Conservation (phyloP, 352 stramenopile genomes). For the Thraustochytrium striatum region DNA sequence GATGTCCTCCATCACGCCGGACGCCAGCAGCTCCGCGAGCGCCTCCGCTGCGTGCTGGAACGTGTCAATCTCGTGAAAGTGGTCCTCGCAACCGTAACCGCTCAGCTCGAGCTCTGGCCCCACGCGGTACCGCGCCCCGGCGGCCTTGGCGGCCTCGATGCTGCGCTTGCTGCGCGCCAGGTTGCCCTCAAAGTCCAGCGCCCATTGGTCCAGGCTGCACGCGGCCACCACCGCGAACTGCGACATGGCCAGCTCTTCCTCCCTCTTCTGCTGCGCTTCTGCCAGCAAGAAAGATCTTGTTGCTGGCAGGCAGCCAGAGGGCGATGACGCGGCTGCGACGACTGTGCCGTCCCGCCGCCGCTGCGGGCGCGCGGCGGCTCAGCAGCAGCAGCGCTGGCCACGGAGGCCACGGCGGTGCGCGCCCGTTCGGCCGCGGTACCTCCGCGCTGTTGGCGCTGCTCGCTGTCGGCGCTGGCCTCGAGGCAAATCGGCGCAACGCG, state of each 20-base stretch:
- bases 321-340: too few relatives aligned
- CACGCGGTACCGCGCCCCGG: slow-evolving; percentile 81
- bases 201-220: slow-evolving; percentile 98
- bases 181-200: slow-evolving; percentile 97
- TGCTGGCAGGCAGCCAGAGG: too few relatives aligned
- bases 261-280: too few relatives aligned
- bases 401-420: too few relatives aligned
- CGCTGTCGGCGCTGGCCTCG: too few relatives aligned
- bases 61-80: slow-evolving; percentile 97
- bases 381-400: too few relatives aligned
- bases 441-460: too few relatives aligned
- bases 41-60: slow-evolving; percentile 96
- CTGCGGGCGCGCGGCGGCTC: too few relatives aligned
- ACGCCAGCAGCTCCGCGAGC: slow-evolving; percentile 74
- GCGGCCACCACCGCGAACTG: slow-evolving; percentile 78
- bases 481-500: too few relatives aligned
- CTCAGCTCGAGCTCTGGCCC: slow-evolving; percentile 95
- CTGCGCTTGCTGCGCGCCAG: slow-evolving; percentile 79
- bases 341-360: too few relatives aligned
- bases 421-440: too few relatives aligned
- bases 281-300: too few relatives aligned
- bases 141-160: slow-evolving; percentile 78
- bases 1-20: slow-evolving; percentile 82
- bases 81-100: slow-evolving; percentile 97
- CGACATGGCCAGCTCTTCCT: not conserved